Evolutionary conservation across 257 asterid species (phyloP).

Genomic region (Capsicum chinense): DNA sequence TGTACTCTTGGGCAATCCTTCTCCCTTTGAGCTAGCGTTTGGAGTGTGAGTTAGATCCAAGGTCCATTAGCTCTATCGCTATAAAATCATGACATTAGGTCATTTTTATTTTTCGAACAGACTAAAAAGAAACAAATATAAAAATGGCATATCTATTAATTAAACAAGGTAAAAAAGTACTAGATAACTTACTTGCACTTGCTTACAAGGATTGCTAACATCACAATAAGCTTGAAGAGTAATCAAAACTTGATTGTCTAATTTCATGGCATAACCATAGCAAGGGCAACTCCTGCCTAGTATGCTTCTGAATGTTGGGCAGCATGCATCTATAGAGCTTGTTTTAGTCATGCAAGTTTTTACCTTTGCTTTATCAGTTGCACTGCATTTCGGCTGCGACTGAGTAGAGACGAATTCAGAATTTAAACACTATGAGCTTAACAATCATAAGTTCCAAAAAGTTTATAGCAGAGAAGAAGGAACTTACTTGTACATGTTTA

Average conservation of each 20-base stretch:
- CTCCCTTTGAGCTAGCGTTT: no score
- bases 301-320: background rate
- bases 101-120: no score
- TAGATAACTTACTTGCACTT: background rate
- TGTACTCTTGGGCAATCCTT: no score
- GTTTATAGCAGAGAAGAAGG: background rate
- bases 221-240: slow-evolving; percentile 15
- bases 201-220: slow-evolving; percentile 11
- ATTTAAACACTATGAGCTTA: no score
- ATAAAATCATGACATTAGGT: no score
- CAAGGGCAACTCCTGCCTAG: background rate
- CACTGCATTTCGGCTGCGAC: background rate
- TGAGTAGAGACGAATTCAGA: background rate
- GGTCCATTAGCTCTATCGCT: no score
- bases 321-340: background rate
- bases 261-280: background rate
- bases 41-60: no score
- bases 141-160: no score
- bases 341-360: background rate
- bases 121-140: no score
- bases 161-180: no score
- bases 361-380: background rate
- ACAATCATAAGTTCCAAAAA: no score
- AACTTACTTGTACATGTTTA: background rate
- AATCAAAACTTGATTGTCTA: background rate